Evolutionary conservation across 495 filamentous ascomycete genomes (phyloP), one percentile per base, ranked within the genome.

Genomic region (Talaromyces wortmannii): DNA sequence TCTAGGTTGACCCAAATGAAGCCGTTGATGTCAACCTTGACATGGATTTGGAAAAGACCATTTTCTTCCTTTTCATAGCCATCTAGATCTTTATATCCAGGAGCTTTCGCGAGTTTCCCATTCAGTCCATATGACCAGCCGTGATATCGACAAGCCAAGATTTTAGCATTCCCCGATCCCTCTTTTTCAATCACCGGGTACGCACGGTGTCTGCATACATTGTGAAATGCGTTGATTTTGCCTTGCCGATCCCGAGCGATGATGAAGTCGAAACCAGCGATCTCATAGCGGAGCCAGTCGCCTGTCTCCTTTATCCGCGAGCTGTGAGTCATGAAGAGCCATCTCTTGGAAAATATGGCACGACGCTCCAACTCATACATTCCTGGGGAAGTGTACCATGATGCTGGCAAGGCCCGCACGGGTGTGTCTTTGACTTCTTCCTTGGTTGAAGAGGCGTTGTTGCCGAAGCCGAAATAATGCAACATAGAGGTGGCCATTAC

Each of bases 91-190:
- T 82, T 69, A 49, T 78, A 83, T 13, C 73, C 67, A 1, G 80
- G 78, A 0, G 81, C 78, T 59, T 83, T 81, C 47, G 78, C 67
- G n/a, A 83, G 65, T 46, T 79, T 77, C 13, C 80, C 79, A 46
- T 72, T 77, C 11, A 78, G 64, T 8, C 74, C 73, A 54, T 83
- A 83, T 6, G 74, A 76, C 80, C 81, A 84, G 50, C 80, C 80
- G 63, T 84, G 79, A 54, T 82, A 84, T 59, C 73, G 72, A 66
- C 79, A 84, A 52, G 67, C 65, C 17, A 83, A 62, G 33, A 81
- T 73, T 4, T 65, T 71, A 31, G 71, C 63, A 43, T 62, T 70
- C 4, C 79, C 80, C 5, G 61, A 61, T 10, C 67, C 60, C 15
- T 66, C 63, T 31, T 69, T 65, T 7, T 80, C 69, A 29, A 82